phyloP scores from a whole-genome alignment of 1,139 yeast species.

The Kluyveromyces sp. region DNA sequence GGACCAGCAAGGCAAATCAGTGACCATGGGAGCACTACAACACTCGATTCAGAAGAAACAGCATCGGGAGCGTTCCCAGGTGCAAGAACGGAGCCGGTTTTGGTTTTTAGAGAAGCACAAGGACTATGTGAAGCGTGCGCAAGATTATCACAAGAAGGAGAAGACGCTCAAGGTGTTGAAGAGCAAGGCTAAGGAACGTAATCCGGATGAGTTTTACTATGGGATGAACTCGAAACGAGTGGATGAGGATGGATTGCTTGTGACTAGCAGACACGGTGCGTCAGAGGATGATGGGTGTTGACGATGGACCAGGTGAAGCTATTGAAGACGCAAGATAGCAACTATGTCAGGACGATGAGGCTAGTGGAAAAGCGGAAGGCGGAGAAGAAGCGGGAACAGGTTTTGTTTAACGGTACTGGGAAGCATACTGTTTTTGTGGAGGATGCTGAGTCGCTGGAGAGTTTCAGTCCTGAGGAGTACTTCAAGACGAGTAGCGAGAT shows the following conservation, averaged over 20 bases:
- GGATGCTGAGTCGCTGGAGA: slow-evolving; percentile 42
- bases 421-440: slow-evolving; percentile 85
- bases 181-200: slow-evolving; percentile 61
- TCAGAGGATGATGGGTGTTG: slow-evolving; percentile 34
- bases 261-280: slow-evolving; percentile 61
- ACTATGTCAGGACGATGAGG: slow-evolving; percentile 72
- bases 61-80: slow-evolving; percentile 90
- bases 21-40: slow-evolving; percentile 65
- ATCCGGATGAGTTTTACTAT: slow-evolving; percentile 96
- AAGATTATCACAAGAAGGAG: slow-evolving; percentile 82
- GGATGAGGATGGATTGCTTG: slow-evolving; percentile 56
- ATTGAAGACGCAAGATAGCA: slow-evolving; percentile 82
- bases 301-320: slow-evolving; percentile 70
- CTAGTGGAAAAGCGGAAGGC: slow-evolving; percentile 61
- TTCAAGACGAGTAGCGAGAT: slow-evolving; percentile 66
- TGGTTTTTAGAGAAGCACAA: slow-evolving; percentile 93
- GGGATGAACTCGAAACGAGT: slow-evolving; percentile 72
- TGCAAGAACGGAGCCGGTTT: slow-evolving; percentile 57
- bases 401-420: slow-evolving; percentile 52
- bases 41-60: slow-evolving; percentile 93
- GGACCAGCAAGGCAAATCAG: background rate
- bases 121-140: slow-evolving; percentile 84
- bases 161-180: slow-evolving; percentile 72
- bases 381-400: slow-evolving; percentile 47
- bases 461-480: slow-evolving; percentile 54